A percentile compares a stretch with the other conserved stretches of the same genome.
Conservation (phyloP, 164 flowering plant species). For the Annona squamosa region DNA sequence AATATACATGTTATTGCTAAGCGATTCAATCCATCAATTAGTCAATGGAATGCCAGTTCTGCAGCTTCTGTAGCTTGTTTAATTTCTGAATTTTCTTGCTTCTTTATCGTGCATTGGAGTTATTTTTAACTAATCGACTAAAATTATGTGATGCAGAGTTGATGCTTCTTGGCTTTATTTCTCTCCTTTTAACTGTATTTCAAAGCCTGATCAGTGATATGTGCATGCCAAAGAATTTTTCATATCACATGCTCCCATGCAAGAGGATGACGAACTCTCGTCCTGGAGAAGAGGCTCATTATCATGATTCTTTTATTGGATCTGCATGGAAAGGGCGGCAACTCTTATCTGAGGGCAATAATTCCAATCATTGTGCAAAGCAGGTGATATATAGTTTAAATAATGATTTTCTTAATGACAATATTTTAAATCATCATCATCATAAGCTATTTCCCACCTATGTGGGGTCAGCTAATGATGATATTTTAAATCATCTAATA, state of each 20-base stretch:
- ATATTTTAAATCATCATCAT: too few species aligned
- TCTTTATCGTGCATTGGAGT: background rate
- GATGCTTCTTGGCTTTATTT: slow-evolving; percentile 94
- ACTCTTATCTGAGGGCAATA: background rate
- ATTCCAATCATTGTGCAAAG: background rate
- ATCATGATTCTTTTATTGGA: background rate
- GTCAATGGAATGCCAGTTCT: too few species aligned
- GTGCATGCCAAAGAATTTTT: slow-evolving; percentile 38
- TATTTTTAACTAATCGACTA: background rate
- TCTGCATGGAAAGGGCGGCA: background rate
- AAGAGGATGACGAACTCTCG: slow-evolving; percentile 7
- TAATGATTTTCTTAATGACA: too few species aligned
- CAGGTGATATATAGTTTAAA: background rate
- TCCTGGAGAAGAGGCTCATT: background rate
- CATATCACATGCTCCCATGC: slow-evolving; percentile 59
- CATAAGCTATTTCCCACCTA: too few species aligned
- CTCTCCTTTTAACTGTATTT: slow-evolving; percentile 66
- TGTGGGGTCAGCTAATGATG: too few species aligned
- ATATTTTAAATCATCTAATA: too few species aligned
- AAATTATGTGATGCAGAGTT: slow-evolving; percentile 44
- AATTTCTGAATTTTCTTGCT: too few species aligned
- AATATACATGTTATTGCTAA: too few species aligned
- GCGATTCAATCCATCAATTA: too few species aligned
- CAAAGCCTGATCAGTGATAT: slow-evolving; percentile 50
- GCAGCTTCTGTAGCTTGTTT: too few species aligned